These are phyloP conservation scores for Aspergillus panamensis DNA, from an alignment of 495 filamentous ascomycete genomes.

Conservation along the genomic window DNA sequence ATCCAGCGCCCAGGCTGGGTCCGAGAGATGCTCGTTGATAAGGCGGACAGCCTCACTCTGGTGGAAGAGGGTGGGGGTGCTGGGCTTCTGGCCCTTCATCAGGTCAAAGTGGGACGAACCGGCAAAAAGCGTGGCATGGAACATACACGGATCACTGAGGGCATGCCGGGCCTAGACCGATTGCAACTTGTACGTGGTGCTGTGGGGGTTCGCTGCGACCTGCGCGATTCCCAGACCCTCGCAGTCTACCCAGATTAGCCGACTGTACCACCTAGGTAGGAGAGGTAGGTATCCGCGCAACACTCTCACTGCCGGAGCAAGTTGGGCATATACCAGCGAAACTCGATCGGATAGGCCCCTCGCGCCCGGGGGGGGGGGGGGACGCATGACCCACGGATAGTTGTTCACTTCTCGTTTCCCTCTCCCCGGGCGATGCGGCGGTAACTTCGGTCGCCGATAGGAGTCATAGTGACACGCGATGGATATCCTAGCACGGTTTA, in stretches of 20 bases:
- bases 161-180: slow-evolving; percentile 2
- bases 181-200: slow-evolving; percentile 7
- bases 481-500: too few relatives aligned
- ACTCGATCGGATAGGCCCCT: not conserved
- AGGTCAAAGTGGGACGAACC: slow-evolving; percentile 12
- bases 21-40: slow-evolving; percentile 8
- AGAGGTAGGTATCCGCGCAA: too few relatives aligned
- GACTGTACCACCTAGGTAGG: too few relatives aligned
- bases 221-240: slow-evolving; percentile 6
- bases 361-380: not conserved
- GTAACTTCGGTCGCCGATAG: too few relatives aligned
- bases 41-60: slow-evolving; percentile 4
- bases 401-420: too few relatives aligned
- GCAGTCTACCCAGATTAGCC: not conserved
- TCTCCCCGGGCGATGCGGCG: too few relatives aligned
- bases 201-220: not conserved
- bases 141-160: slow-evolving; percentile 10
- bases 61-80: slow-evolving; percentile 8
- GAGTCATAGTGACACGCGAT: too few relatives aligned
- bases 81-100: not conserved
- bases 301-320: slow-evolving; percentile 6
- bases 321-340: slow-evolving; percentile 9
- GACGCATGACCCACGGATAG: not conserved
- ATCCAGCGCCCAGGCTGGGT: not conserved
- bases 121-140: slow-evolving; percentile 10